phyloP scores from a whole-genome alignment of 495 filamentous ascomycete genomes.

The Letharia lupina region DNA sequence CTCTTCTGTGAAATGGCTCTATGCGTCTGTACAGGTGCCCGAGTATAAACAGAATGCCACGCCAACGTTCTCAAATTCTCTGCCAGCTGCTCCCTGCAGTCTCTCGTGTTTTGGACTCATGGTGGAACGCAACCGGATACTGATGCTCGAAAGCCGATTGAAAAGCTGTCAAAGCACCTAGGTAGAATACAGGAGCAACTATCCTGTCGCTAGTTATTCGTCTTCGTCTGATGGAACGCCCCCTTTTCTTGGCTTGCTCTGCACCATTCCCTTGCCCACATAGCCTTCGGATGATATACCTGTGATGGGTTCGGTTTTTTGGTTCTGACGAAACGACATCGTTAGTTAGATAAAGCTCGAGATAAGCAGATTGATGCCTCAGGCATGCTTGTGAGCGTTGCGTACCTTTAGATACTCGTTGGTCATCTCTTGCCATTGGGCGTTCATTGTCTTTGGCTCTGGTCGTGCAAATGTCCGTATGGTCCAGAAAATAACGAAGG shows the following conservation, averaged over 20 bases:
- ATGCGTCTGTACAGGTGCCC: slow-evolving; percentile 13
- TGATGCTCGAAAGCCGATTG: not conserved
- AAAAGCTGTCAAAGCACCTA: slow-evolving; percentile 4
- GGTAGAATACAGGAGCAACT: slow-evolving; percentile 10
- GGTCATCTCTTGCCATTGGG: slow-evolving; percentile 86
- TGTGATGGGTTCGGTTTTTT: slow-evolving; percentile 85
- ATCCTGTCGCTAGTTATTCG: slow-evolving; percentile 14
- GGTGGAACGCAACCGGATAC: not conserved
- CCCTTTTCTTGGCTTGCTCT: slow-evolving; percentile 47
- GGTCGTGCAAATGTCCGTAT: slow-evolving; percentile 58
- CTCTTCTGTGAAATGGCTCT: not conserved
- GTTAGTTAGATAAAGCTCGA: not conserved
- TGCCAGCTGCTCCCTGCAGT: not conserved
- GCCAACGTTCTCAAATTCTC: not conserved
- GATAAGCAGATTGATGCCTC: not conserved
- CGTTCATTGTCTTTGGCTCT: slow-evolving; percentile 77
- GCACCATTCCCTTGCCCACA: slow-evolving; percentile 70
- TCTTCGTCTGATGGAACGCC: slow-evolving; percentile 21
- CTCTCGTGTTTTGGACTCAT: not conserved
- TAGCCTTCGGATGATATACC: slow-evolving; percentile 77
- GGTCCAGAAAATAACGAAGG: slow-evolving; percentile 55
- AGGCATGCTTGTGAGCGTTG: slow-evolving; percentile 14
- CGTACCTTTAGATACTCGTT: slow-evolving; percentile 86
- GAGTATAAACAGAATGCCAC: slow-evolving; percentile 2
- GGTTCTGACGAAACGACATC: slow-evolving; percentile 44